Evolutionary conservation across 2,329 filamentous ascomycete species (phyloP), one percentile per base, ranked within the genome.

Genomic region (Onygena corvina): DNA sequence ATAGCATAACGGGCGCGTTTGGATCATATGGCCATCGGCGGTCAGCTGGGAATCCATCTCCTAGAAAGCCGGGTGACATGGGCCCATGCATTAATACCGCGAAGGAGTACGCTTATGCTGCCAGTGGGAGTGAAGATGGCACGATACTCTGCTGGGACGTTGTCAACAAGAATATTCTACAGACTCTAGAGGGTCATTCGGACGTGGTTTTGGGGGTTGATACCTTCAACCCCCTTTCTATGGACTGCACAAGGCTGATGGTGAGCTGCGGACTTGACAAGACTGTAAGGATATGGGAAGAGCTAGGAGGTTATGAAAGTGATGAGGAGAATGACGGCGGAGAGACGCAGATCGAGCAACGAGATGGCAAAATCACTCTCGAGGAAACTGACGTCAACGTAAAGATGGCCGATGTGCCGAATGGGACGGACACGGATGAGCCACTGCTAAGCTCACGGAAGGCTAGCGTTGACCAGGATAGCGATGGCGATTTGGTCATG

Each of bases 71-170:
- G 46, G 57, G 64, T n/a, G 6, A 4, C 8, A 14, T 6, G 18
- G 23, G 14, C 8, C 42, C 20, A n/a, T 21, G 18, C n/a, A 7
- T 12, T 2, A 29, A 29, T 12, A 31, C 8, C 52, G 65, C 54
- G 38, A 47, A 60, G 18, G 54, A 56, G 11, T 59, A 67, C 52
- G 76, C 74, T 0, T 94, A 94, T 59, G 77, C 89, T 12, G 84
- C 81, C 0, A 84, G 84, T 29, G 87, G 89, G 0, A 93, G 86
- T 64, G 90, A 96, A 34, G 55, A 95, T 59, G 87, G 89, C 12
- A 77, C 80, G 42, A 76, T 94, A 8, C 72, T 94, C 12, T 76
- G 94, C 48, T 98, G 92, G 92, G 88, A 96, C 59, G 86, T 95
- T 11, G 81, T 78, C 53, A 86, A 74, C 61, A 98, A 96, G 66